Evolutionary conservation across 768 basidiomycete species (phyloP).

Genomic region (Tricholoma terreum): DNA sequence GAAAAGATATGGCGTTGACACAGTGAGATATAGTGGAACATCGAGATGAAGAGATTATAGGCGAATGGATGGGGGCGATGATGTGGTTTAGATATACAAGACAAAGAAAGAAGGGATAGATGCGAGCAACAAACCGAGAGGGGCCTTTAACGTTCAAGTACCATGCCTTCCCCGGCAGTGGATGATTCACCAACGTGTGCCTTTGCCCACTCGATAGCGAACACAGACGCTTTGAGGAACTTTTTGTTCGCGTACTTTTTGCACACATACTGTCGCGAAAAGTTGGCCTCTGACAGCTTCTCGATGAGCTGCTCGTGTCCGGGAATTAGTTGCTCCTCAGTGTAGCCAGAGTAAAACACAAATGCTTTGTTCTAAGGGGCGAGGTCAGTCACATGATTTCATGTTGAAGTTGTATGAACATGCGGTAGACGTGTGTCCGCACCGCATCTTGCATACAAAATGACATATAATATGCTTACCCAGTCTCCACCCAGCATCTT

Average conservation of each 20-base stretch:
- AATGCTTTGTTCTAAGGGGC: slow-evolving; percentile 76
- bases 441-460: slow-evolving; percentile 11
- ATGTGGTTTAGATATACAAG: slow-evolving; percentile 16
- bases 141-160: slow-evolving; percentile 38
- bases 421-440: slow-evolving; percentile 15
- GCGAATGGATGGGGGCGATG: slow-evolving; percentile 11
- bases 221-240: slow-evolving; percentile 88
- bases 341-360: slow-evolving; percentile 89
- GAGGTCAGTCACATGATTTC: slow-evolving; percentile 37
- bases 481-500: slow-evolving; percentile 94
- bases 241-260: slow-evolving; percentile 98
- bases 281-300: slow-evolving; percentile 75
- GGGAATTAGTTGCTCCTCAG: slow-evolving; percentile 79
- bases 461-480: slow-evolving; percentile 60
- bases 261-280: slow-evolving; percentile 84
- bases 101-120: slow-evolving; percentile 19
- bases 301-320: slow-evolving; percentile 83
- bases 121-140: slow-evolving; percentile 17
- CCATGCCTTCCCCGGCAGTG: slow-evolving; percentile 40
- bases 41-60: slow-evolving; percentile 15
- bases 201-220: slow-evolving; percentile 74
- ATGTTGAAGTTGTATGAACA: slow-evolving; percentile 11
- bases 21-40: slow-evolving; percentile 19
- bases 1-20: slow-evolving; percentile 17
- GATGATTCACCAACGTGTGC: slow-evolving; percentile 39